phyloP scores from a whole-genome alignment of 768 basidiomycete genomes.

The Lactifluus piperatus region DNA sequence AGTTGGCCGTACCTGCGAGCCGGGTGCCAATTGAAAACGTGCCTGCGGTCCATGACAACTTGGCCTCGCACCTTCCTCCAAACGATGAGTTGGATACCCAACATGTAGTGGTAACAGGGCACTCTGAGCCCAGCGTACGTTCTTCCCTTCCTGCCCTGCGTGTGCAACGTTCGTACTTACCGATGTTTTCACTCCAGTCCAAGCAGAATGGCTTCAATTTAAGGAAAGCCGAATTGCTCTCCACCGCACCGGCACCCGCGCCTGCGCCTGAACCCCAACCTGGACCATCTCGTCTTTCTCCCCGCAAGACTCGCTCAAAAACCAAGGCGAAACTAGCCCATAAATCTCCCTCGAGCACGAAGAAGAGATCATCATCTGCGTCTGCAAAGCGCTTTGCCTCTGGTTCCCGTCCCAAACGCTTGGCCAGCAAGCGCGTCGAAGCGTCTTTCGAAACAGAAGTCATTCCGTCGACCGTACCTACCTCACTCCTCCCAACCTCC shows the following conservation, averaged over 20 bases:
- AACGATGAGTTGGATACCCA: too few species aligned
- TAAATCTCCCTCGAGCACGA: slow-evolving; percentile 1
- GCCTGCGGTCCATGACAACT: too few species aligned
- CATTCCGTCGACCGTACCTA: slow-evolving; percentile 28
- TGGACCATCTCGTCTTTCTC: slow-evolving; percentile 3
- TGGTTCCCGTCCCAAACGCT: slow-evolving; percentile 27
- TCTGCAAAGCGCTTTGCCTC: slow-evolving; percentile 27
- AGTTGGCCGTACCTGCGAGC: too few species aligned
- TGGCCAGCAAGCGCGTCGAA: slow-evolving; percentile 23
- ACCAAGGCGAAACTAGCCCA: neutral
- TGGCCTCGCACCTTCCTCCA: too few species aligned
- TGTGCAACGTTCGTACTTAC: neutral
- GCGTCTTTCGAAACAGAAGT: slow-evolving; percentile 48
- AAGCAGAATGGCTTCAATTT: neutral
- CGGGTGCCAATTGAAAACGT: too few species aligned
- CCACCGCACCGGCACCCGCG: neutral
- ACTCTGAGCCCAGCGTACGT: neutral
- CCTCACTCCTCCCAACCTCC: slow-evolving; percentile 46
- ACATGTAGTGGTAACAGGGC: too few species aligned
- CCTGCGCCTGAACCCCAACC: neutral
- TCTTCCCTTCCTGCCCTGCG: neutral
- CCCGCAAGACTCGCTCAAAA: slow-evolving; percentile 12
- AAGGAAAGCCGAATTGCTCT: neutral
- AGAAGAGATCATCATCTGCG: slow-evolving; percentile 20
- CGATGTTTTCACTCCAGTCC: neutral